A percentile compares a stretch with the other conserved stretches of the same genome.
phyloP scores from a whole-genome alignment of 306 rosid species.

The Sophora flavescens region DNA sequence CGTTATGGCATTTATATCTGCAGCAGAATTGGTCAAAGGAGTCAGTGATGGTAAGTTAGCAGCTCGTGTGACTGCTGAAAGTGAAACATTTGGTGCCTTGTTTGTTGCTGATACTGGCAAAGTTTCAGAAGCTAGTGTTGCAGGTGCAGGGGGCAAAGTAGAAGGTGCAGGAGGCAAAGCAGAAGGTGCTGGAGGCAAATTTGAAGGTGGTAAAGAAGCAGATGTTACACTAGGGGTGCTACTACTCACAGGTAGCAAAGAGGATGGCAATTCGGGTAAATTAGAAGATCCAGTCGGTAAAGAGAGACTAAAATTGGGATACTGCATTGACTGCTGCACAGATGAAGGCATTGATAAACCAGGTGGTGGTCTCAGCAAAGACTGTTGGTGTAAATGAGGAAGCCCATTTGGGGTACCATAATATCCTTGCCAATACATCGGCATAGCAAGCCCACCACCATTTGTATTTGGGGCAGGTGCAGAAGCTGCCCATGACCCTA shows the following conservation, averaged over 20 bases:
- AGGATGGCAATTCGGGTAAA: slow-evolving; percentile 67
- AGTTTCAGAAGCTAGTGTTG: slow-evolving; percentile 62
- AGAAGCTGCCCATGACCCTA: slow-evolving; percentile 86
- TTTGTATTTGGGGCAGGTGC: slow-evolving; percentile 76
- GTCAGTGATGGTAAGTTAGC: slow-evolving; percentile 61
- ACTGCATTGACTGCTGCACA: slow-evolving; percentile 83
- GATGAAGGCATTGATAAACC: slow-evolving; percentile 82
- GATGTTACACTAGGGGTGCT: slow-evolving; percentile 54
- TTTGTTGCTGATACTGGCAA: slow-evolving; percentile 56
- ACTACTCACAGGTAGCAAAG: slow-evolving; percentile 60
- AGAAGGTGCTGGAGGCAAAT: slow-evolving; percentile 49
- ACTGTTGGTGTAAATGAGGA: slow-evolving; percentile 82
- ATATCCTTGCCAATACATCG: slow-evolving; percentile 98
- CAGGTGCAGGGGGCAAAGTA: slow-evolving; percentile 52
- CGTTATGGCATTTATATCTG: slow-evolving; percentile 57
- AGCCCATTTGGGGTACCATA: slow-evolving; percentile 86
- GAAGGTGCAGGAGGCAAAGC: too few relatives aligned
- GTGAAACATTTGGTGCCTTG: slow-evolving; percentile 60
- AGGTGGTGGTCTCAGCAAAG: slow-evolving; percentile 85
- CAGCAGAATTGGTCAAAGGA: slow-evolving; percentile 58
- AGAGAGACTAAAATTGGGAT: slow-evolving; percentile 67
- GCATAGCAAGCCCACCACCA: slow-evolving; percentile 82
- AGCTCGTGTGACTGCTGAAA: slow-evolving; percentile 53
- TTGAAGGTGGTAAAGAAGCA: slow-evolving; percentile 51
- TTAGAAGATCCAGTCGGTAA: slow-evolving; percentile 70